A percentile compares a stretch with the other conserved stretches of the same genome.
Conservation (phyloP, 257 asterid genomes). For the Verbascum thapsus region DNA sequence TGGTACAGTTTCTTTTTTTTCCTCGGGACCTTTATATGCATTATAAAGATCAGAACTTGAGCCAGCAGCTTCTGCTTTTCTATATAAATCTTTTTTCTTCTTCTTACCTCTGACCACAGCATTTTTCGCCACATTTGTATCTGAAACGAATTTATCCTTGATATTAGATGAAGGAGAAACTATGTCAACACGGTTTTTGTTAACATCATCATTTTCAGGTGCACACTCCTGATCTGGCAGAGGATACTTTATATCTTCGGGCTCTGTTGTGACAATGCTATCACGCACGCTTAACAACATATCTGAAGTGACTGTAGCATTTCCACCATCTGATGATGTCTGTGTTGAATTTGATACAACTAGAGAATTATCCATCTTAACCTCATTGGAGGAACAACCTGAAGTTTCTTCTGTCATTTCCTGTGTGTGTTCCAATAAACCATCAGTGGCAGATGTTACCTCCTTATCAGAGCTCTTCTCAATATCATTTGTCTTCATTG, state of each 20-base stretch:
- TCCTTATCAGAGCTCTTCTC: constrained; percentile 38
- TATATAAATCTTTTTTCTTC: constrained; percentile 51
- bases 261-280: constrained; percentile 32
- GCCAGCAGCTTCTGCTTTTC: constrained; percentile 70
- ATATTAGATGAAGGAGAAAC: constrained; percentile 35
- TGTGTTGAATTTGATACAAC: constrained; percentile 33
- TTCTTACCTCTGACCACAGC: constrained; percentile 41
- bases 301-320: constrained; percentile 33
- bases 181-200: constrained; percentile 26
- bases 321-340: constrained; percentile 24
- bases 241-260: constrained; percentile 30
- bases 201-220: constrained; percentile 41
- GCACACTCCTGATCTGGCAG: constrained; percentile 35
- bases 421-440: constrained; percentile 26
- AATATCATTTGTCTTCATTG: constrained; percentile 23
- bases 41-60: constrained; percentile 71
- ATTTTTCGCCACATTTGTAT: constrained; percentile 46
- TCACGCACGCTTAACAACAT: constrained; percentile 27
- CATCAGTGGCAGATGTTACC: constrained; percentile 33
- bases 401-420: constrained; percentile 36
- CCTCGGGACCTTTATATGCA: constrained; percentile 85
- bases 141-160: constrained; percentile 49
- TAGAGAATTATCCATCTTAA: constrained; percentile 29
- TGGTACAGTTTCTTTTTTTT: constrained; percentile 48
- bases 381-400: constrained; percentile 32